phyloP scores from a whole-genome alignment of 176 grass and related monocot genomes.

The Echinochloa phyllopogon region DNA sequence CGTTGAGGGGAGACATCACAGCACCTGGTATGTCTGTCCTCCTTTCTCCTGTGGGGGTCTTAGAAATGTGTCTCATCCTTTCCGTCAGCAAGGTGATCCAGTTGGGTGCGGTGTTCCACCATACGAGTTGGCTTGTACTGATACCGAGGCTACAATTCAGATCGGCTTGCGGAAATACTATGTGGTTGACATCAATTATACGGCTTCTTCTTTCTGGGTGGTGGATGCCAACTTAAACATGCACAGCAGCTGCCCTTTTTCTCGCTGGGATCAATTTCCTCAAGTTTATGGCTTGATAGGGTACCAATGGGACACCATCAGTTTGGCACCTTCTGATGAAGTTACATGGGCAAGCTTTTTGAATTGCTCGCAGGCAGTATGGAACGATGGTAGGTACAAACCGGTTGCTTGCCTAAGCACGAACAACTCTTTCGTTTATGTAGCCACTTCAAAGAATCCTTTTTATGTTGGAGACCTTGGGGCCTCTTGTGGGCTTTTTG shows the following conservation, averaged over 20 bases:
- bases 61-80: neutral
- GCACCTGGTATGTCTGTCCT: neutral
- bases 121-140: slow-evolving; percentile 2
- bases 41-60: slow-evolving; percentile 49
- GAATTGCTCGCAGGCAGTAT: slow-evolving; percentile 23
- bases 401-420: slow-evolving; percentile 32
- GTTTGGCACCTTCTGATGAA: accelerated
- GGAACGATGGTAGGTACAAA: neutral
- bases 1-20: neutral
- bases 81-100: slow-evolving; percentile 23
- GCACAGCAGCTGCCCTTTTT: slow-evolving; percentile 4
- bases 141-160: slow-evolving; percentile 19
- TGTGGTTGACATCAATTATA: slow-evolving; percentile 32
- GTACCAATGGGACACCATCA: neutral
- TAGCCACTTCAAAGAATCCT: neutral
- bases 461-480: slow-evolving; percentile 4
- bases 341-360: neutral
- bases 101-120: neutral
- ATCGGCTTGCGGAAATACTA: neutral
- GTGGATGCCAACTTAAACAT: slow-evolving; percentile 21
- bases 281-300: no score
- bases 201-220: neutral
- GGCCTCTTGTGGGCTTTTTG: slow-evolving; percentile 43
- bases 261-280: neutral
- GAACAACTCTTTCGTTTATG: neutral